Base-by-base conservation (phyloP, 1,139 yeast species). In the Pneumocystis sp. region DNA sequence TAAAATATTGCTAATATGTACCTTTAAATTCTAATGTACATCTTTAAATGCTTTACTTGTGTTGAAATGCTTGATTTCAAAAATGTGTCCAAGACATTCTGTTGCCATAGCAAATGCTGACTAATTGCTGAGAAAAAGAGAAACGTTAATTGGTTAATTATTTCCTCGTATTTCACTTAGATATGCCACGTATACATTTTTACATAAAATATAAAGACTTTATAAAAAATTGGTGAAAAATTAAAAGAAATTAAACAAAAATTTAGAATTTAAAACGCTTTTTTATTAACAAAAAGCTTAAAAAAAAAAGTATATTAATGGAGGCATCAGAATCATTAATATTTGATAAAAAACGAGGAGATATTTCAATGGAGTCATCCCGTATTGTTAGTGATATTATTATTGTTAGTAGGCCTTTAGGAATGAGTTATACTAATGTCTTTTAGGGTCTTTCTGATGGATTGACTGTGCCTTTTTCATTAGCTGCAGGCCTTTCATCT, bases 371-470 rank as follows among this genome's bases (percentile, higher is more conserved):
- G 21, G 57, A 50, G 15, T 50, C 34, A 6, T 50, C 57, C 1
- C 57, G 57, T 50, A 50, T 50, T 50, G n/a, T 25, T 25, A 50
- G 57, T 50, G 57, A 50, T 25, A 50, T 50, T 50, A 50, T 50
- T 50, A 25, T 50, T 50, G 57, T 50, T 4, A 50, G 17, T 50
- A 45, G 3, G 59, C 61, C 61, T 59, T 66, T 12, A 63, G 66
- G 12, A 65, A 83, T 74, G 89, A 3, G 81, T 93, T 72, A 88
- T 86, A 63, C 87, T 29, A 93, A 87, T 75, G 80, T 85, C 63
- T 85, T 87, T 70, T 87, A 87, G 71, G 95, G 95, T 1, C 81
- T 87, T 63, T 83, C 89, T 19, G 95, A 87, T 73, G 95, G 95
- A 3, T 81, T 87, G 70, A 87, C 95, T 0, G 95, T 87, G 34